A percentile compares a stretch with the other conserved stretches of the same genome.
phyloP scores from a whole-genome alignment of 371 early-diverging fungal genomes.

The Fennellomyces sp. region DNA sequence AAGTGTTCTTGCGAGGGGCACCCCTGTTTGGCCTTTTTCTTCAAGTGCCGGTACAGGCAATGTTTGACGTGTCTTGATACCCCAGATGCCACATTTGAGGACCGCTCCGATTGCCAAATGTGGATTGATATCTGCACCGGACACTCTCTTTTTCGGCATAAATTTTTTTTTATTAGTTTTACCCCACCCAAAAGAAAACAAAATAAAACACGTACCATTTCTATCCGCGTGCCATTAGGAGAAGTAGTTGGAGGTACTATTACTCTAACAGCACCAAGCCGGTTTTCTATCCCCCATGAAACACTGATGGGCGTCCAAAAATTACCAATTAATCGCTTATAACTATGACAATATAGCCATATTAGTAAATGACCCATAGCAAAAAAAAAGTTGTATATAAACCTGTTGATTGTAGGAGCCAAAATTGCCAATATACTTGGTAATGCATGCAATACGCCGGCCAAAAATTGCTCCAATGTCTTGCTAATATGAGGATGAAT shows the following conservation, averaged over 20 bases:
- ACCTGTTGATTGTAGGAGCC: slow-evolving; percentile 84
- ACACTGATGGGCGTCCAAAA: slow-evolving; percentile 88
- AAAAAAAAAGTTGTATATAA: too few species aligned
- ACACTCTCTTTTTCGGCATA: slow-evolving; percentile 57
- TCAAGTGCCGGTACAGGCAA: slow-evolving; percentile 48
- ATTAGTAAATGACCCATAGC: neutral
- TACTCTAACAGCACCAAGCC: slow-evolving; percentile 76
- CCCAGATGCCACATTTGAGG: slow-evolving; percentile 78
- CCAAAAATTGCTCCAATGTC: slow-evolving; percentile 69
- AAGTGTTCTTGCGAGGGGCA: slow-evolving; percentile 66
- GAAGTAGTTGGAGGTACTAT: slow-evolving; percentile 77
- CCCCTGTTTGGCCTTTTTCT: slow-evolving; percentile 22
- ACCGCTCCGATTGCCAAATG: slow-evolving; percentile 81
- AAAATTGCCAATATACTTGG: slow-evolving; percentile 77
- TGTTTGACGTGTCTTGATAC: slow-evolving; percentile 65
- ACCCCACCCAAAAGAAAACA: slow-evolving; percentile 5
- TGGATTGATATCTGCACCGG: slow-evolving; percentile 86
- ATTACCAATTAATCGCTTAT: slow-evolving; percentile 83
- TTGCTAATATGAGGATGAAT: slow-evolving; percentile 51
- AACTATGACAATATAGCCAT: slow-evolving; percentile 38
- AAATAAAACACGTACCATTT: slow-evolving; percentile 70
- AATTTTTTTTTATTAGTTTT: neutral
- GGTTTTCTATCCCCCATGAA: slow-evolving; percentile 82
- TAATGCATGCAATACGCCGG: slow-evolving; percentile 75
- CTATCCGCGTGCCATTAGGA: slow-evolving; percentile 67